Base-by-base conservation (phyloP, 2,329 filamentous ascomycete species). In the Alternaria ethzedia region DNA sequence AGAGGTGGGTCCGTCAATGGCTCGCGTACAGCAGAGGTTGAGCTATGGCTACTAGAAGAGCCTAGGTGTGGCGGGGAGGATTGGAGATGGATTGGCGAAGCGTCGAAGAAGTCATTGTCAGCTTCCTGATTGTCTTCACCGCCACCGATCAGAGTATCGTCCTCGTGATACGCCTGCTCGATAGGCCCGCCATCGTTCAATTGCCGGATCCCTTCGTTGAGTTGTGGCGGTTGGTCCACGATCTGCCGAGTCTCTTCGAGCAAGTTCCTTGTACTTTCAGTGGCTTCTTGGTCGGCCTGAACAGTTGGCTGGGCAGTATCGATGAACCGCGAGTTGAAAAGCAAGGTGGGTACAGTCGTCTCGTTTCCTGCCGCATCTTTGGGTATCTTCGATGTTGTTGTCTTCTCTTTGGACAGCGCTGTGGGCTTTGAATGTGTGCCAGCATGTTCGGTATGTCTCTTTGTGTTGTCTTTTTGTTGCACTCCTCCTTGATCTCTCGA, bases 11-110 rank as follows among this genome's bases (percentile, higher is more conserved):
- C 69, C 8, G 67, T 63, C 32, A 67, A 66, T n/a, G 61, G 62
- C 25, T 71, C 67, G 1, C 51, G 45, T 10, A 67, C 65, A 13
- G 68, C 73, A 21, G 75, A 78, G 10, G 69, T 77, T 3, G 70
- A 75, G 59, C 72, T 76, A 45, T 72, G 72, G 47, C 70, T 72
- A 61, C 73, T 77, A 15, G 68, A 61, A 10, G 73, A 70, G 21
- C 58, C 55, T 43, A 57, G 41, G 13, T 58, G 43, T 17, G 72
- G 72, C 17, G 73, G 72, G 6, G 75, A 77, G 10, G 75, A 76
- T 36, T 26, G 57, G 21, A 76, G 68, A 12, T 63, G 41, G 6
- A 67, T 45, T 12, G 62, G 66, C 20, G 65, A 66, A 8, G 30
- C 54, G 20, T 64, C 25, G 9, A 54, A 21, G 23, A 28, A 43